Conservation (phyloP, 1,284 basidiomycete genomes). For the Austropuccinia psidii region DNA sequence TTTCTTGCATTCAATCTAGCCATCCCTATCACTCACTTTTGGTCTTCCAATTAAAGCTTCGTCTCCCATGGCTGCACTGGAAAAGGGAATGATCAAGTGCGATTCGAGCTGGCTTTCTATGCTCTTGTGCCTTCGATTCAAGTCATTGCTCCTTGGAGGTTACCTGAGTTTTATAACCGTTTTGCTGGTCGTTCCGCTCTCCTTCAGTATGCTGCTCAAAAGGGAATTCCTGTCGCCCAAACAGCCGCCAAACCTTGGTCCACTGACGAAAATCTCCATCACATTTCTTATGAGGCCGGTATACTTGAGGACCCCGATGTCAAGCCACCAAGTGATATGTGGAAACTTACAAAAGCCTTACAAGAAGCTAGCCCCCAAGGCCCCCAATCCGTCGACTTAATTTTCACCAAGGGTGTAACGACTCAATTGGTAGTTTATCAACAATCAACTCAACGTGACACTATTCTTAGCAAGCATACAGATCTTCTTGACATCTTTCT, state of each 20-base stretch:
- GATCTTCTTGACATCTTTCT: conserved; percentile 95
- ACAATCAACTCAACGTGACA: conserved; percentile 44
- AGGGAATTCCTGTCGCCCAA: conserved; percentile 87
- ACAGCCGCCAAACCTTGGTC: conserved; percentile 98
- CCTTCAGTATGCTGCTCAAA: conserved; percentile 78
- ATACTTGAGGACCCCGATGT: conserved; percentile 95
- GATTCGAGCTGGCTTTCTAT: conserved; percentile 99
- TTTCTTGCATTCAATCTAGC: neutral
- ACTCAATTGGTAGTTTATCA: conserved; percentile 37
- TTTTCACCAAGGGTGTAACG: conserved; percentile 68
- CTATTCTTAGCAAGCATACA: conserved; percentile 57
- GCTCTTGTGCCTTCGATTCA: conserved; percentile 97
- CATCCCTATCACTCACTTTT: neutral
- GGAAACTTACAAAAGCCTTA: conserved; percentile 86
- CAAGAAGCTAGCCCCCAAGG: conserved; percentile 66
- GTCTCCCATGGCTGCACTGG: conserved; percentile 98
- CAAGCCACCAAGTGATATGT: conserved; percentile 97
- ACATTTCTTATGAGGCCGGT: conserved; percentile 99
- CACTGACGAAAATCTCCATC: conserved; percentile 93
- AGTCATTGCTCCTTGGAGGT: conserved; percentile 95
- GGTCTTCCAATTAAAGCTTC: conserved; percentile 55
- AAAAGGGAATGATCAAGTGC: conserved; percentile 99
- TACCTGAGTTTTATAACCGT: conserved; percentile 93
- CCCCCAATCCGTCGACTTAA: conserved; percentile 70
- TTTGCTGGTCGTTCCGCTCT: conserved; percentile 92